Conservation (phyloP, 495 filamentous ascomycete species). For the Penicillium flavigenum region DNA sequence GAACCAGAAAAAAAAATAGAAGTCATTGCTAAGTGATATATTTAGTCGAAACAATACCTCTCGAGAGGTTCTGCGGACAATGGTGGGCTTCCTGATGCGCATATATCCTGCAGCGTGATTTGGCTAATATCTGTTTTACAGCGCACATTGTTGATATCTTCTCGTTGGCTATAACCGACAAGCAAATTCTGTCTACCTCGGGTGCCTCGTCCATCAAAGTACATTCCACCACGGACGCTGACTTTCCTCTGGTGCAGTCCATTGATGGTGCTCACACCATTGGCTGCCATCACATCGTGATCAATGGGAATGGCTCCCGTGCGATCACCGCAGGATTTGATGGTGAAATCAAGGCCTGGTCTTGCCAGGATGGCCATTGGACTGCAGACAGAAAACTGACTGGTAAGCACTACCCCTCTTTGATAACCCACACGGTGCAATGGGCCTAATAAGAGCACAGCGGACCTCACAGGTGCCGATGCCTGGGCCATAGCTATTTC, state of each 20-base stretch:
- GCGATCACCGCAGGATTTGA: constrained; percentile 85
- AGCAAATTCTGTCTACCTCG: constrained; percentile 73
- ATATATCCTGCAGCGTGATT: background rate
- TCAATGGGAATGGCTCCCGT: constrained; percentile 62
- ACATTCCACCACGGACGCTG: constrained; percentile 64
- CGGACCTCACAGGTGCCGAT: constrained; percentile 45
- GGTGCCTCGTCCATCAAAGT: constrained; percentile 78
- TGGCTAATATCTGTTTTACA: constrained; percentile 35
- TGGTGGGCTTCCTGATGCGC: constrained; percentile 49
- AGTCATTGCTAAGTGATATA: background rate
- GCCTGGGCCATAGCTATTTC: constrained; percentile 86
- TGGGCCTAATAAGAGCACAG: constrained; percentile 15
- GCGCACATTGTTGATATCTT: constrained; percentile 90
- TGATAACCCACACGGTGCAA: background rate
- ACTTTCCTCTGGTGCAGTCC: constrained; percentile 74
- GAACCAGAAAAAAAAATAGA: background rate
- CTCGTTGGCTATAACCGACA: constrained; percentile 77
- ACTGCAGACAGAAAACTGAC: constrained; percentile 49
- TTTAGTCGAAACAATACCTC: constrained; percentile 97
- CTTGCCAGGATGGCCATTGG: constrained; percentile 52
- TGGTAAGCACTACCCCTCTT: constrained; percentile 33
- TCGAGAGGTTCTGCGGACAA: constrained; percentile 85
- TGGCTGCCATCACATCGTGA: constrained; percentile 84
- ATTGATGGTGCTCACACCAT: constrained; percentile 74
- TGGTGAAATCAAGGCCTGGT: constrained; percentile 83